phyloP scores from a whole-genome alignment of 352 stramenopile species.

The Globisporangium paddicum region DNA sequence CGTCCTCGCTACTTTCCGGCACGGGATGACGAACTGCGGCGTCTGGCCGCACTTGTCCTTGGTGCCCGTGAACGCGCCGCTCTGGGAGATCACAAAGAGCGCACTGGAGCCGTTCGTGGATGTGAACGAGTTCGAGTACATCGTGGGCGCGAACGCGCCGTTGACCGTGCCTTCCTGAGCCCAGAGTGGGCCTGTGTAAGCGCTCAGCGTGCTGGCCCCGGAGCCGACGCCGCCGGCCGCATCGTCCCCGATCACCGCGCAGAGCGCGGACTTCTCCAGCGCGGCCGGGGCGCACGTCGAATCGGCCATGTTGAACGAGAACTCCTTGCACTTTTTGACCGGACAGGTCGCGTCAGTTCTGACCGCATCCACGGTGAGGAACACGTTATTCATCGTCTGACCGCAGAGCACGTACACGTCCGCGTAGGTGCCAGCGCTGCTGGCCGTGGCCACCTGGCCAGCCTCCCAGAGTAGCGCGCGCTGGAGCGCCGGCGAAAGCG shows the following conservation, averaged over 20 bases:
- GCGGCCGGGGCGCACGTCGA: slow-evolving; percentile 14
- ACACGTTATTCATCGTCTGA: slow-evolving; percentile 35
- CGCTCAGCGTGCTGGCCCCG: no score
- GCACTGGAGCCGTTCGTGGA: slow-evolving; percentile 6
- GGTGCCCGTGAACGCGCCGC: not conserved
- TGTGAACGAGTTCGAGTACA: slow-evolving; percentile 21
- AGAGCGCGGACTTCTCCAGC: slow-evolving; percentile 15
- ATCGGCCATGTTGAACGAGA: slow-evolving; percentile 20
- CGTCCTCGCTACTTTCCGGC: slow-evolving; percentile 8
- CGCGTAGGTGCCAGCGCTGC: not conserved
- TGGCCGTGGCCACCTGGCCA: slow-evolving; percentile 25
- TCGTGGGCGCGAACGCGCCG: slow-evolving; percentile 20
- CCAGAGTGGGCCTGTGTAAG: slow-evolving; percentile 8
- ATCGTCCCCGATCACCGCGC: slow-evolving; percentile 12
- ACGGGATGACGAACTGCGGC: slow-evolving; percentile 28
- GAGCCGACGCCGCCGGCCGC: not conserved
- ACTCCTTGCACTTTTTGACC: slow-evolving; percentile 27
- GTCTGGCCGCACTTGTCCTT: slow-evolving; percentile 5
- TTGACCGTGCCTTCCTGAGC: slow-evolving; percentile 27
- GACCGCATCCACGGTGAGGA: slow-evolving; percentile 14
- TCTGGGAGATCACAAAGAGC: slow-evolving; percentile 8
- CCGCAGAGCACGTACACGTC: slow-evolving; percentile 32
- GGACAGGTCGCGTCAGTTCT: slow-evolving; percentile 10
- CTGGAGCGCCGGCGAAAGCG: slow-evolving; percentile 14
- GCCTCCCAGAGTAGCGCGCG: slow-evolving; percentile 52